These are phyloP conservation scores for Silene coronaria DNA, from an alignment of 179 eudicot species.

Conservation along the genomic window DNA sequence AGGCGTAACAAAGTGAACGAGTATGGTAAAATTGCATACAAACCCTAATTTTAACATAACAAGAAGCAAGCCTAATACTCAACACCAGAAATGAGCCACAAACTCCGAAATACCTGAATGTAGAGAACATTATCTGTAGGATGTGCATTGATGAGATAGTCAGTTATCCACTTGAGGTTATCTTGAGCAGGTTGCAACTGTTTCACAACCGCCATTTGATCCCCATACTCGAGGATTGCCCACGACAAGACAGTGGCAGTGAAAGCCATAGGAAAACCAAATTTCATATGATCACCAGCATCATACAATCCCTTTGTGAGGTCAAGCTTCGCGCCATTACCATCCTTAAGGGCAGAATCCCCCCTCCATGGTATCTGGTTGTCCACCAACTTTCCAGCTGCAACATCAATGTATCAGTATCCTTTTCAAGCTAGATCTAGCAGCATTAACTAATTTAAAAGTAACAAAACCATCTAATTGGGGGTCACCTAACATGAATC, in stretches of 20 bases:
- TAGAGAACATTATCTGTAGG: constrained; percentile 64
- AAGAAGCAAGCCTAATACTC: not conserved
- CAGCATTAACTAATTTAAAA: not conserved
- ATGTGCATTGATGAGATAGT: constrained; percentile 70
- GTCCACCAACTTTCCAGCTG: constrained; percentile 81
- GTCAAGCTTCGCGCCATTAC: constrained; percentile 59
- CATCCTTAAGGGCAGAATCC: constrained; percentile 71
- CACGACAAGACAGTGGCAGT: constrained; percentile 88
- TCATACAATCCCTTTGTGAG: constrained; percentile 84
- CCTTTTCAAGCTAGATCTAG: constrained; percentile 4
- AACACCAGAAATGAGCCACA: not conserved
- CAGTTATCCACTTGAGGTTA: constrained; percentile 84
- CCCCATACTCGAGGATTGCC: constrained; percentile 83
- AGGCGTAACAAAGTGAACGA: not conserved
- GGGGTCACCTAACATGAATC: not conserved
- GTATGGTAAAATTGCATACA: not conserved
- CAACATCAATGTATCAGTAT: constrained; percentile 17
- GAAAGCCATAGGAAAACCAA: constrained; percentile 88
- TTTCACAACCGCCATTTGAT: constrained; percentile 55
- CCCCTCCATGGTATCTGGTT: constrained; percentile 87
- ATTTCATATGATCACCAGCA: constrained; percentile 93
- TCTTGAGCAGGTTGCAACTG: constrained; percentile 64
- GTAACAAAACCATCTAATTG: not conserved
- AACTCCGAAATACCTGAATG: constrained; percentile 49
- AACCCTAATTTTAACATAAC: too few relatives aligned